A percentile compares a stretch with the other conserved stretches of the same genome.
Conservation (phyloP, 257 asterid species). For the Solanum etuberosum region DNA sequence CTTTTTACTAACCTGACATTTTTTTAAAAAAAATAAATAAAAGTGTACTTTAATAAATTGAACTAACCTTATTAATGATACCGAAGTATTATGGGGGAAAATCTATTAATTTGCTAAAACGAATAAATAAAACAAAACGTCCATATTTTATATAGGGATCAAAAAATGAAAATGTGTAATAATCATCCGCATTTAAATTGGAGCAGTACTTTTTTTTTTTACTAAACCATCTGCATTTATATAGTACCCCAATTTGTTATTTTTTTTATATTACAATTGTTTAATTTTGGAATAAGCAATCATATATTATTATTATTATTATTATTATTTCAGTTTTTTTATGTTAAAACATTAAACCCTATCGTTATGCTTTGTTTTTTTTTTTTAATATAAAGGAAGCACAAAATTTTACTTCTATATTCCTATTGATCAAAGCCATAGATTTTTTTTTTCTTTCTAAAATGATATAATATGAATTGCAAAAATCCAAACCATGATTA, state of each 20-base stretch:
- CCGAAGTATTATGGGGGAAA: no score
- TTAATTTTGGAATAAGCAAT: neutral
- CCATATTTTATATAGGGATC: no score
- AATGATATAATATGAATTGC: neutral
- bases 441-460: neutral
- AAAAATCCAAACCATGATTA: neutral
- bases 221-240: neutral
- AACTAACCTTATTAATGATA: no score
- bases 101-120: no score
- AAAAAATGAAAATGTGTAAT: neutral
- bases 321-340: neutral
- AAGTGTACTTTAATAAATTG: no score
- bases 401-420: neutral
- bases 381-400: neutral
- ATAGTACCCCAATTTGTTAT: neutral
- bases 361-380: neutral
- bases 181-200: neutral
- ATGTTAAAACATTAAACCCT: neutral
- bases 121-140: no score
- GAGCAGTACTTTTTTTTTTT: neutral
- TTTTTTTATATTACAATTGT: neutral
- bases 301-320: no score
- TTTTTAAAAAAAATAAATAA: no score
- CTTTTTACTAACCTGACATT: no score
- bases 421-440: neutral